phyloP scores from a whole-genome alignment of 495 filamentous ascomycete species.

The Massariosphaeria phaeospora region DNA sequence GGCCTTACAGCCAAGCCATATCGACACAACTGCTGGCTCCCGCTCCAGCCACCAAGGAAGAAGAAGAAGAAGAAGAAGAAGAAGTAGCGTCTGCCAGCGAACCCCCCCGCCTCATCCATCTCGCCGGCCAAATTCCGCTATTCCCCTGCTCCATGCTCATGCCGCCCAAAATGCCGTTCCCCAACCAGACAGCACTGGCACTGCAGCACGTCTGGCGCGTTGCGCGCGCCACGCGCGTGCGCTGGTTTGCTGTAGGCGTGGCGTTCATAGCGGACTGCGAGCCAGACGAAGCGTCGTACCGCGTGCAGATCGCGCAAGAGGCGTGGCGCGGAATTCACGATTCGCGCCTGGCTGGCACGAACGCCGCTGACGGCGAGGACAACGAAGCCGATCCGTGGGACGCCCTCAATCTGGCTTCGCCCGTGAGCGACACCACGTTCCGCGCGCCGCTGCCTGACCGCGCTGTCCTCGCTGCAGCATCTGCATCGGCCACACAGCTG shows the following conservation, averaged over 20 bases:
- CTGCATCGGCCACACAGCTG: slow-evolving; percentile 11
- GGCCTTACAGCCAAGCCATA: slow-evolving; percentile 91
- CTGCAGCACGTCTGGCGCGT: slow-evolving; percentile 91
- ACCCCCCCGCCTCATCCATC: slow-evolving; percentile 45
- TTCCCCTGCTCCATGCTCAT: slow-evolving; percentile 74
- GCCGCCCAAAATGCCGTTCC: slow-evolving; percentile 4
- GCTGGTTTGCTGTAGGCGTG: slow-evolving; percentile 67
- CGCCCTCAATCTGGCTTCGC: slow-evolving; percentile 43
- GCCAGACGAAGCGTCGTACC: slow-evolving; percentile 8
- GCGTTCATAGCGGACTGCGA: slow-evolving; percentile 54
- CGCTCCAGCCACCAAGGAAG: background rate
- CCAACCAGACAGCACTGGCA: slow-evolving; percentile 54
- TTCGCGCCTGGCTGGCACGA: background rate
- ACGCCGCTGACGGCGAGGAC: slow-evolving; percentile 32
- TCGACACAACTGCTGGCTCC: slow-evolving; percentile 46
- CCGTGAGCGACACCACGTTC: slow-evolving; percentile 6
- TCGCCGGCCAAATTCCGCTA: slow-evolving; percentile 91
- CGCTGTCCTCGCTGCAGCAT: slow-evolving; percentile 29
- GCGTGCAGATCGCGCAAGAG: slow-evolving; percentile 45
- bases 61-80: slow-evolving; percentile 30
- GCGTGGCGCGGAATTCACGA: slow-evolving; percentile 52
- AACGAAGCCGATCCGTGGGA: slow-evolving; percentile 68
- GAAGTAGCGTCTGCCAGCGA: background rate
- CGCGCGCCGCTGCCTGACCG: slow-evolving; percentile 30
- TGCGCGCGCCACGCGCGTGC: slow-evolving; percentile 62